Evolutionary conservation across 257 asterid genomes (phyloP).

Genomic region (Mitragyna speciosa): DNA sequence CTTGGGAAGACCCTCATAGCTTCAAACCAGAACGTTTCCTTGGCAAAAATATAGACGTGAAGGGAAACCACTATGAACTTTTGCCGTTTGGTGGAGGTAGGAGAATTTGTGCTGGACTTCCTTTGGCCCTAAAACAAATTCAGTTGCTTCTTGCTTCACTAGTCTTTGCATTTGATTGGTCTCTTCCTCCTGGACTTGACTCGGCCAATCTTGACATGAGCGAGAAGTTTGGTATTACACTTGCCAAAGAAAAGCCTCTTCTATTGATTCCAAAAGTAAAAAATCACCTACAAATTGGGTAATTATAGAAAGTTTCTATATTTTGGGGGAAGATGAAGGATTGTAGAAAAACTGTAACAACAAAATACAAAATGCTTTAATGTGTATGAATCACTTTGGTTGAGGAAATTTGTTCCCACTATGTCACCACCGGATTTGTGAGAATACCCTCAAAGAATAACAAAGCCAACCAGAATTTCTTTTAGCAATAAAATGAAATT

Average conservation of each 20-base stretch:
- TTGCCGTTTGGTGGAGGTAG: conserved; percentile 22
- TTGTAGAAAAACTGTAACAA: too few species aligned
- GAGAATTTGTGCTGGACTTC: conserved; percentile 15
- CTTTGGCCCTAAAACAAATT: conserved; percentile 7
- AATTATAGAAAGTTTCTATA: too few species aligned
- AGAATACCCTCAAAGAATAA: too few species aligned
- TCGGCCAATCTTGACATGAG: conserved; percentile 5
- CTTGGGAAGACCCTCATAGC: conserved; percentile 12
- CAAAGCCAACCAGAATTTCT: too few species aligned
- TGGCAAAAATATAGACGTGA: background rate
- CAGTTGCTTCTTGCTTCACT: conserved; percentile 17
- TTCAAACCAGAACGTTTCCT: conserved; percentile 19
- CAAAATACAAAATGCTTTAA: too few species aligned
- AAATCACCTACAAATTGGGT: too few species aligned
- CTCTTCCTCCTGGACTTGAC: background rate
- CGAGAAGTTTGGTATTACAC: background rate
- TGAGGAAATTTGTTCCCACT: too few species aligned
- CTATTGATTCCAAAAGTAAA: background rate
- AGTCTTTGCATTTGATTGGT: conserved; percentile 13
- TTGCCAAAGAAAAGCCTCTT: conserved; percentile 1
- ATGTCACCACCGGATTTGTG: too few species aligned
- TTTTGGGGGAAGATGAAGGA: too few species aligned
- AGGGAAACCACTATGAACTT: conserved; percentile 18
- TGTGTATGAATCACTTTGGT: too few species aligned
- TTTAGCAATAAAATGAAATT: too few species aligned